Conservation (phyloP, 345 rosid species). For the Arabidopsis thaliana region DNA sequence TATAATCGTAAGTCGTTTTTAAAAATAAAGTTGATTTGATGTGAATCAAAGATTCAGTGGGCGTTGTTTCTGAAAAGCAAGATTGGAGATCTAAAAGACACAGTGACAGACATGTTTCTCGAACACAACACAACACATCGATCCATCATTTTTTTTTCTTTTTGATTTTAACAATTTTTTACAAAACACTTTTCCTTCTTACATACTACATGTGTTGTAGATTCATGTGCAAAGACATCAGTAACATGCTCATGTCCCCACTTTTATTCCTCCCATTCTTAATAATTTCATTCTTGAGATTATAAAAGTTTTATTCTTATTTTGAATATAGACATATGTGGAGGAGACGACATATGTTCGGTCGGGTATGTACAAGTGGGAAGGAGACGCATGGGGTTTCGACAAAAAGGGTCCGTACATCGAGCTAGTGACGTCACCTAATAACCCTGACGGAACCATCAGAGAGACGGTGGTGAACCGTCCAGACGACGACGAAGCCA, state of each 20-base stretch:
- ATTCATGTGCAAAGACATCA: conserved; percentile 45
- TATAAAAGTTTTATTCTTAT: background rate
- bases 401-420: conserved; percentile 66
- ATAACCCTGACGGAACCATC: conserved; percentile 81
- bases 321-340: conserved; percentile 59
- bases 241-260: conserved; percentile 69
- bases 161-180: conserved; percentile 12
- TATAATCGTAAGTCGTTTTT: background rate
- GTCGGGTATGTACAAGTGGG: conserved; percentile 85
- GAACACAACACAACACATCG: conserved; percentile 45
- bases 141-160: background rate
- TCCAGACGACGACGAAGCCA: conserved; percentile 53
- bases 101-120: conserved; percentile 69
- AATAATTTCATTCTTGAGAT: conserved; percentile 12
- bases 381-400: conserved; percentile 69
- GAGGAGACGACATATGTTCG: conserved; percentile 59
- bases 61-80: conserved; percentile 16
- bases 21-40: conserved; percentile 5
- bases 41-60: conserved; percentile 18
- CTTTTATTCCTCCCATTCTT: conserved; percentile 21
- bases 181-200: conserved; percentile 19
- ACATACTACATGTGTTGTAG: conserved; percentile 45
- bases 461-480: conserved; percentile 72
- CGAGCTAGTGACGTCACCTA: conserved; percentile 78
- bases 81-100: conserved; percentile 45